Base-by-base conservation (phyloP, 1,284 basidiomycete species). In the Malassezia sp. region DNA sequence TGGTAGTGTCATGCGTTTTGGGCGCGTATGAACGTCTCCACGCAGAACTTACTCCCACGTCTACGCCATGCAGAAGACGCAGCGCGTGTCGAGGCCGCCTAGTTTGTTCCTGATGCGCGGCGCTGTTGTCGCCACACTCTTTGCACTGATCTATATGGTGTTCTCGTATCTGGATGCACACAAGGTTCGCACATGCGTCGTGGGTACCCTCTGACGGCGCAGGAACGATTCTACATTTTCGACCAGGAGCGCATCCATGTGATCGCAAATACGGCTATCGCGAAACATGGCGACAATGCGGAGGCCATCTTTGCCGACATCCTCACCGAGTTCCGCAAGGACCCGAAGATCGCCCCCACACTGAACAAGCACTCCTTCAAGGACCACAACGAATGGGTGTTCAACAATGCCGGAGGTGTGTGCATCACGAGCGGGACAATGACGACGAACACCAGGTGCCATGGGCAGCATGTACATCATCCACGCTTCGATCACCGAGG, bases 401-500 rank as follows among this genome's bases (percentile, higher is more conserved):
- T 93, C 74, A 96, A 83, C 76, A 97, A 97, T 67, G 91, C 91
- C 1, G 91, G 90, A 15, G 91, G 93, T 40, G 24, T 12, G 44
- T 45, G 5, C 18, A 20, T 26, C 23, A 17, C 23, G 9, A n/a
- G n/a, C n/a, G n/a, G n/a, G n/a, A n/a, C n/a, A n/a, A n/a, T n/a
- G n/a, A n/a, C 26, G 29, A 17, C 23, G 22, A 31, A 12, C 21
- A 12, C 3, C 42, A 50, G 48, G 49, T 42, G 91, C 93, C 0
- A 97, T 96, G 91, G 91, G 74, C 34, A 81, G 82, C 34, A 96
- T 97, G 91, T 95, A 87, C 72, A 79, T 96, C 73, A 84, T 97
- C 57, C 90, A 95, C 67, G 86, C 89, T 14, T 83, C 79, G 71
- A 91, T 76, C 86, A 89, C 74, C 79, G 91, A 65, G 85, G 43